Evolutionary conservation across 495 filamentous ascomycete genomes (phyloP).

Genomic region (Podospora fimiseda): DNA sequence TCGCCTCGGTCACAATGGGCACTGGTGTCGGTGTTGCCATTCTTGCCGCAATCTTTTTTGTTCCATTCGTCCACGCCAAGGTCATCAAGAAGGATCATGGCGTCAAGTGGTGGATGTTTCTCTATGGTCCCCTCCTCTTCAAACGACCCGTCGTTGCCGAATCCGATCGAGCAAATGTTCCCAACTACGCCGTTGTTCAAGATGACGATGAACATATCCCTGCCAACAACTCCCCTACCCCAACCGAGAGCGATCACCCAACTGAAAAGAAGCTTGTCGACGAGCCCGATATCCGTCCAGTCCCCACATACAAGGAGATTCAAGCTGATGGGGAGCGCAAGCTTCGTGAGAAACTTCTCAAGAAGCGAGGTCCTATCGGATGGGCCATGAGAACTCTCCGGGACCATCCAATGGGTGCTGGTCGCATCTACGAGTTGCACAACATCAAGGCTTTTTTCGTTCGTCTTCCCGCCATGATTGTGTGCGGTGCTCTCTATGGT

Average conservation of each 20-base stretch:
- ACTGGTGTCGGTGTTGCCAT: conserved; percentile 49
- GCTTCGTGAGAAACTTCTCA: conserved; percentile 48
- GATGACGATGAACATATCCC: conserved; percentile 34
- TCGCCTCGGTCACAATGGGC: conserved; percentile 52
- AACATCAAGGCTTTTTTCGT: conserved; percentile 54
- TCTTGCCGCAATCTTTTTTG: conserved; percentile 52
- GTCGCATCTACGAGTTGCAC: conserved; percentile 58
- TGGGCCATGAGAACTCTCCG: conserved; percentile 67
- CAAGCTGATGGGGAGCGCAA: conserved; percentile 42
- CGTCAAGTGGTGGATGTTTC: conserved; percentile 52
- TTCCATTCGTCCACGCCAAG: conserved; percentile 57
- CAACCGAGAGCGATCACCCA: conserved; percentile 13
- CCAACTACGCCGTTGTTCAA: conserved; percentile 52
- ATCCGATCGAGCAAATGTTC: conserved; percentile 25
- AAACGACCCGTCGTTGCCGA: conserved; percentile 39
- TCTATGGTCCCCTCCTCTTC: conserved; percentile 53
- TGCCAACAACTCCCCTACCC: conserved; percentile 12
- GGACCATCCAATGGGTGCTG: conserved; percentile 60
- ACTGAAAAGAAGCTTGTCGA: conserved; percentile 41
- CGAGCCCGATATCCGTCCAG: conserved; percentile 31
- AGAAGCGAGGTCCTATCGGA: conserved; percentile 55
- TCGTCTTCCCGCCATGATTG: conserved; percentile 55
- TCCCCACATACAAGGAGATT: conserved; percentile 51
- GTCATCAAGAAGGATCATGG: conserved; percentile 52
- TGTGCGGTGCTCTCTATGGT: conserved; percentile 55